Conservation (phyloP, 2,329 filamentous ascomycete genomes). For the Metarhizium album region DNA sequence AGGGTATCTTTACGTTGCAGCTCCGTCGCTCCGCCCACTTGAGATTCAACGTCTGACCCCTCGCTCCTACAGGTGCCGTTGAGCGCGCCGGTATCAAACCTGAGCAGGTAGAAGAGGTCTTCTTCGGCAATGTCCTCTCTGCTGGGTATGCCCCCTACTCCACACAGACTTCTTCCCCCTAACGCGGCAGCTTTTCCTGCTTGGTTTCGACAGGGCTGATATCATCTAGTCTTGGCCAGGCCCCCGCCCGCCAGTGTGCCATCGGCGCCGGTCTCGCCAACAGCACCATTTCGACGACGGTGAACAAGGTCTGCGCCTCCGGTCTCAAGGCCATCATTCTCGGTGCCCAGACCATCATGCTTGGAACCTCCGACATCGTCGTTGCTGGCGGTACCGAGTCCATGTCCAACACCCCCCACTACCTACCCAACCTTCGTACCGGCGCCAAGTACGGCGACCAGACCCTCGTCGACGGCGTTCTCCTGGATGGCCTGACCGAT, state of each 20-base stretch:
- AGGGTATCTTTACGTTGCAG: slow-evolving; percentile 49
- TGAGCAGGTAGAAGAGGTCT: slow-evolving; percentile 87
- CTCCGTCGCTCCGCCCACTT: background rate
- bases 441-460: slow-evolving; percentile 94
- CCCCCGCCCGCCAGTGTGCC: slow-evolving; percentile 89
- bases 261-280: slow-evolving; percentile 78
- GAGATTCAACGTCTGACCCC: slow-evolving; percentile 3
- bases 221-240: slow-evolving; percentile 69
- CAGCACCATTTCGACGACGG: slow-evolving; percentile 73
- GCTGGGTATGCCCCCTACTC: slow-evolving; percentile 57
- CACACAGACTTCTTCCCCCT: slow-evolving; percentile 1
- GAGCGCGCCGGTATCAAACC: slow-evolving; percentile 82
- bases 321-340: slow-evolving; percentile 90
- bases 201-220: background rate
- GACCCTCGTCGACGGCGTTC: slow-evolving; percentile 76
- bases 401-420: slow-evolving; percentile 97
- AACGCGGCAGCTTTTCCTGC: background rate
- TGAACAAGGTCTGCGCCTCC: slow-evolving; percentile 99
- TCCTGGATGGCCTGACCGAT: slow-evolving; percentile 91
- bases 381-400: slow-evolving; percentile 93
- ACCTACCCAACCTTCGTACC: slow-evolving; percentile 75
- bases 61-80: slow-evolving; percentile 50
- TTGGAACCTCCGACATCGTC: slow-evolving; percentile 83
- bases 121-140: slow-evolving; percentile 95
- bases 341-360: slow-evolving; percentile 94